A percentile compares a stretch with the other conserved stretches of the same genome.
Evolutionary conservation across 768 basidiomycete species (phyloP).

Genomic region (Rhodotorula graminis): DNA sequence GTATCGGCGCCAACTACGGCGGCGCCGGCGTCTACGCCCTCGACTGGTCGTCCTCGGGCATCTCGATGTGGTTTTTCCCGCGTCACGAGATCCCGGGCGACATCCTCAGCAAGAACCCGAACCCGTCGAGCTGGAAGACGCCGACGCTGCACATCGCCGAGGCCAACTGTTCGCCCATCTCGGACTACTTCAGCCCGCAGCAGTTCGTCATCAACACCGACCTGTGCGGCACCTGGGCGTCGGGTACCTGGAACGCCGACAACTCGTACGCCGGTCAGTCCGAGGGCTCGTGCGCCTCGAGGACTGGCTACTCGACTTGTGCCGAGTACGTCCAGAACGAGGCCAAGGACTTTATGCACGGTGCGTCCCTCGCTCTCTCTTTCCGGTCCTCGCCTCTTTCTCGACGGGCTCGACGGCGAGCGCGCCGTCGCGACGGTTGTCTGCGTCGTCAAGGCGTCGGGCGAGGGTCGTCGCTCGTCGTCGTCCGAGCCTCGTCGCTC

Average conservation of each 20-base stretch:
- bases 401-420: too few species aligned
- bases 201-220: slow-evolving; percentile 6
- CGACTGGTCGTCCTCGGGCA: slow-evolving; percentile 49
- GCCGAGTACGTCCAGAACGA: slow-evolving; percentile 1
- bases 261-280: slow-evolving; percentile 17
- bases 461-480: too few species aligned
- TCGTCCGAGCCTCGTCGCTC: too few species aligned
- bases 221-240: slow-evolving; percentile 8
- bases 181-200: slow-evolving; percentile 25
- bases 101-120: slow-evolving; percentile 43
- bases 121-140: slow-evolving; percentile 50
- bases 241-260: slow-evolving; percentile 17
- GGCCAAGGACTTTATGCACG: slow-evolving; percentile 16
- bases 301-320: slow-evolving; percentile 7
- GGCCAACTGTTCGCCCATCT: slow-evolving; percentile 10
- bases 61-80: slow-evolving; percentile 54
- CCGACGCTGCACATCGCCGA: slow-evolving; percentile 47
- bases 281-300: not conserved
- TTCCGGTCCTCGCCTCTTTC: too few species aligned
- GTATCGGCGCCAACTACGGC: slow-evolving; percentile 50
- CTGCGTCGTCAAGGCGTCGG: too few species aligned
- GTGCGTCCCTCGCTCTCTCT: too few species aligned
- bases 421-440: too few species aligned
- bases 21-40: slow-evolving; percentile 54
- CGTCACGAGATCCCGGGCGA: slow-evolving; percentile 43